Base-by-base conservation (phyloP, 441 rosid species). In the Bruguiera hainesii region DNA sequence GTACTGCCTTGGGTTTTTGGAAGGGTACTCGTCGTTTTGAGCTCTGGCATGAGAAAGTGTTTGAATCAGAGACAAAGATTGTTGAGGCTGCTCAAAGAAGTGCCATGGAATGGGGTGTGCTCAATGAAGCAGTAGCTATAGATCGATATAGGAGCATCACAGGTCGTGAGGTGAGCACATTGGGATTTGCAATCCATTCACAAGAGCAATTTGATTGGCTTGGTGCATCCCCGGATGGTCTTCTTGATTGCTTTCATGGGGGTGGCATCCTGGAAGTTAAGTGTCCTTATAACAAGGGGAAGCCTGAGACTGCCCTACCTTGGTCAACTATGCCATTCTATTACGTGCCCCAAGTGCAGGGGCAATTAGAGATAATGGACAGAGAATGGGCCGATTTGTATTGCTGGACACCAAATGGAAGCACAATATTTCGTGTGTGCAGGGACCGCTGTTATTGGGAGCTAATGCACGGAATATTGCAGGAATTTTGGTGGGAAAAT, bases 321-420 rank as follows among this genome's bases (percentile, higher is more conserved):
- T 94, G 99, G 99, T 78, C 88, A 26, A 79, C 82, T 10, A 70
- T 91, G 71, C 99, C 99, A 0, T 94, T 87, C 81, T 91, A 94
- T 69, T 91, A 91, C 83, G 89, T 91, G 96, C 99, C 98, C 68
- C 98, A 91, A 74, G 81, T 91, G 69, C 99, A 94, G 68, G 99
- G 99, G 53, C 99, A 94, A 64, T 83, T 94, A 92, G 98, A 94
- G 81, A 86, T 94, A 60, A 88, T 91, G 97, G 84, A 84, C 67
- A 76, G 98, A 61, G 98, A 94, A 11, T 94, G 99, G 99, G 90
- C 90, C 0, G 93, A 94, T 73, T 67, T 94, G 67, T 94, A 87
- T 77, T 94, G 97, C 79, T 94, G 97, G 97, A 94, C 97, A 13
- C 81, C 78, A 21, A 91, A 93, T 30, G 98, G 96, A 68, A 90